These are phyloP conservation scores for Fimicolochytrium jonesii DNA, from an alignment of 192 early-diverging fungal species.

Conservation along the genomic window DNA sequence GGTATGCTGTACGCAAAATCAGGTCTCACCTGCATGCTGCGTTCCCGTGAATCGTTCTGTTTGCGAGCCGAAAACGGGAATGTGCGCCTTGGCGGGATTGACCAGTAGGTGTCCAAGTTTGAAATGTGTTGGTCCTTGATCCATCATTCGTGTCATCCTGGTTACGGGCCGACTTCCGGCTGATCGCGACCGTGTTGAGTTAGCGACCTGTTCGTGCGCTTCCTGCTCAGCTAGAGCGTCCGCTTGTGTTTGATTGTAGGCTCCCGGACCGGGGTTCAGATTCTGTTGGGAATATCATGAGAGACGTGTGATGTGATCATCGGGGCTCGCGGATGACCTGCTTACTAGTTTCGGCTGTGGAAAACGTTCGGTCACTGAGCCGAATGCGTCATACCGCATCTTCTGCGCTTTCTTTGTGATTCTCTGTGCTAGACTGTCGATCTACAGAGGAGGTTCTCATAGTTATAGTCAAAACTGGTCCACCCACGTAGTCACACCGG, in stretches of 20 bases:
- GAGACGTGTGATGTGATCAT: neutral
- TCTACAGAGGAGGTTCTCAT: slow-evolving; percentile 13
- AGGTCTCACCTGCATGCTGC: neutral
- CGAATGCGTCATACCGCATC: slow-evolving; percentile 31
- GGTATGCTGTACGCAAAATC: neutral
- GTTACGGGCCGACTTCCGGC: slow-evolving; percentile 15
- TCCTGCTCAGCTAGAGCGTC: no score
- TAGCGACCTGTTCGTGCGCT: no score
- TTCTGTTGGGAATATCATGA: slow-evolving; percentile 12
- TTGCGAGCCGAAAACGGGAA: slow-evolving; percentile 55
- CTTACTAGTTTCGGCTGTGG: slow-evolving; percentile 11
- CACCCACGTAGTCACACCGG: no score
- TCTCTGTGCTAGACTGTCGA: slow-evolving; percentile 23
- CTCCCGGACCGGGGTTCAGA: slow-evolving; percentile 38
- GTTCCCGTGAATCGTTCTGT: slow-evolving; percentile 39
- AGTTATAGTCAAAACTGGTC: no score
- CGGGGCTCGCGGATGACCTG: neutral
- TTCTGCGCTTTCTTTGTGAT: slow-evolving; percentile 10
- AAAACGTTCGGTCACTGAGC: slow-evolving; percentile 38
- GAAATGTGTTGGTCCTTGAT: slow-evolving; percentile 26
- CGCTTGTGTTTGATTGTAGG: slow-evolving; percentile 38
- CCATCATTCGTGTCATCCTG: slow-evolving; percentile 18
- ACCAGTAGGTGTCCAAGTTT: slow-evolving; percentile 22
- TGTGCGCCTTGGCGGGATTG: slow-evolving; percentile 34
- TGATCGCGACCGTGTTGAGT: neutral